These are phyloP conservation scores for Pseudohyphozyma bogoriensis DNA, from an alignment of 768 basidiomycete species.

Conservation along the genomic window DNA sequence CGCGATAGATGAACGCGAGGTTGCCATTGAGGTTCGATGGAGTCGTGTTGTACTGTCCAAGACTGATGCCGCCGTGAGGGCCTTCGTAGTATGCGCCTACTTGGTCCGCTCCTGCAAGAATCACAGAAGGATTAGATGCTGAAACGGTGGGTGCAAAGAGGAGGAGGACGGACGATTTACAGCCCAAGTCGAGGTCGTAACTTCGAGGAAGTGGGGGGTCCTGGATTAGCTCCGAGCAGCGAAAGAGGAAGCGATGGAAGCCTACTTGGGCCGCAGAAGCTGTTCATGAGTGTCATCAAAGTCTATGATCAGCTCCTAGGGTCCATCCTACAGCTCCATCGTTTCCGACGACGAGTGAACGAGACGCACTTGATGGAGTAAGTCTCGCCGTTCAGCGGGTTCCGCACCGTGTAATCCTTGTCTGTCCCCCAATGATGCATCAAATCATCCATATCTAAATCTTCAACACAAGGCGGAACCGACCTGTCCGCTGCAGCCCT, in stretches of 20 bases:
- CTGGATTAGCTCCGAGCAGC: background rate
- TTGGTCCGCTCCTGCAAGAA: background rate
- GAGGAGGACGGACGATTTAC: background rate
- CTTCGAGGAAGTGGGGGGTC: background rate
- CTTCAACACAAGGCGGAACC: too few relatives aligned
- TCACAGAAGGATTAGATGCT: too few relatives aligned
- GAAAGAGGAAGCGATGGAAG: background rate
- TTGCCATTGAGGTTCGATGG: background rate
- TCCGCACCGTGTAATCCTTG: background rate
- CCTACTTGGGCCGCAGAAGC: conserved; percentile 3
- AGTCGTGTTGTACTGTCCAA: background rate
- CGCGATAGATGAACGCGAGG: background rate
- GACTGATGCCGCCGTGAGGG: background rate
- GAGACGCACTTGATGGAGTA: background rate
- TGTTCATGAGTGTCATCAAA: background rate
- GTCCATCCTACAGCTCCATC: background rate
- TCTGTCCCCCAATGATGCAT: too few relatives aligned
- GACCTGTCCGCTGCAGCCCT: too few relatives aligned
- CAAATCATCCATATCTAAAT: too few relatives aligned
- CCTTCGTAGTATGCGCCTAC: background rate
- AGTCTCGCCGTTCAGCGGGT: background rate
- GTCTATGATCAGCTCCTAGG: background rate
- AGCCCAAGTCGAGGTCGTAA: background rate
- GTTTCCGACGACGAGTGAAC: too few relatives aligned
- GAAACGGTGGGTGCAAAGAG: background rate